Base-by-base conservation (phyloP, 805 yeast genomes). In the Ogataea corticis region DNA sequence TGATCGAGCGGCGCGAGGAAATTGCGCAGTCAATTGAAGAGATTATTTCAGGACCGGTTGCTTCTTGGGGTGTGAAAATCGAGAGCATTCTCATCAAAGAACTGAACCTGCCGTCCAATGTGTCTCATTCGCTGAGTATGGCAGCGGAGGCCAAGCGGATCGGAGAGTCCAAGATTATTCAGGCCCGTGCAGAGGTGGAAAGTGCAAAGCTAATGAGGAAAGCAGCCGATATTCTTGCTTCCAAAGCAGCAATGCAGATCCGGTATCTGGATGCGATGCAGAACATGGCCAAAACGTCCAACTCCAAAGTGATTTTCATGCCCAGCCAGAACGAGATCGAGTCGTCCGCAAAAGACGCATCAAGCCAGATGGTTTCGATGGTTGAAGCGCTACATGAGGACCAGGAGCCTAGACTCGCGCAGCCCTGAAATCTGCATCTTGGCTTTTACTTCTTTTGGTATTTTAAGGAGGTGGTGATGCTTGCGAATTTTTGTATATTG, bases 181-280 rank as follows among this genome's bases (percentile, higher is more conserved):
- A 82, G 50, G 88, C 88, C 29, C 78, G 76, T 62, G 87, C 88
- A 15, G 90, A 83, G 67, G 88, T 83, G 42, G 90, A 83, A 64
- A 71, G 80, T 59, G 87, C 89, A 42, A 82, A 82, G 63, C 73
- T 82, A 53, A 83, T 83, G 88, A 76, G 90, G 69, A 80, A 82
- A 64, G 88, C 89, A 23, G 87, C 89, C 42, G 88, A 83, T 63
- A 82, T 83, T 47, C 74, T 83, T 58, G 84, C 85, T 37, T 80
- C 86, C 32, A 82, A 82, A 54, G 80, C 88, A 12, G 90, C 89
- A 23, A 82, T 83, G 86, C 89, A 83, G 69, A 83, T 83, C 62
- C 70, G 90, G 64, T 83, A 83, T 59, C 72, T 83, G 65, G 90
- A 83, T 56, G 89, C 89, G n/a, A 80, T 83, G 81, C 87, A 82